Base-by-base conservation (phyloP, 805 yeast species). In the Saccharomycopsis capsularis region DNA sequence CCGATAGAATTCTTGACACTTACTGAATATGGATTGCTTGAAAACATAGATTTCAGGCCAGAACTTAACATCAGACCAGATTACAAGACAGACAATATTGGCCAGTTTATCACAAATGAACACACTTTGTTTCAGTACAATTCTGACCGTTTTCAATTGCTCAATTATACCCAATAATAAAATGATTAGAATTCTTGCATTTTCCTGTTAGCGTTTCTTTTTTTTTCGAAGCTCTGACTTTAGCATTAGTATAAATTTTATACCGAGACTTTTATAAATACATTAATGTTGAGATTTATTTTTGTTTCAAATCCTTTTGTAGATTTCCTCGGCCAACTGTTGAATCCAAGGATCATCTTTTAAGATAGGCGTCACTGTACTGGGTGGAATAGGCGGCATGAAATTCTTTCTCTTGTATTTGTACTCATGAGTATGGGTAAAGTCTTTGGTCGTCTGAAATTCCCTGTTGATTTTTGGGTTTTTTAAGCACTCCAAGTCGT, bases 311-410 rank as follows among this genome's bases (percentile, higher is more conserved):
- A n/a, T n/a, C n/a, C n/a, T n/a, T n/a, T n/a, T n/a, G n/a, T n/a
- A n/a, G n/a, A n/a, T n/a, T n/a, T n/a, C n/a, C n/a, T n/a, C n/a
- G n/a, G n/a, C n/a, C n/a, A n/a, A n/a, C n/a, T n/a, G n/a, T n/a
- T n/a, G n/a, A n/a, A n/a, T n/a, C 51, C 51, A 47, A 13, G 51
- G 51, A 42, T 47, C 51, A 16, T 24, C 21, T n/a, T 19, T 42
- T 7, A 29, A 11, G 3, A 35, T 36, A 6, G 29, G 5, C 4
- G 18, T 41, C 11, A 13, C 7, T 42, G 36, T 4, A 15, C 13
- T 30, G 13, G 6, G 23, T 25, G 18, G 11, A 16, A 23, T 16
- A 4, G 13, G 25, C 18, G 7, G 5, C 7, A 7, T 27, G 22
- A 5, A 27, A 4, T 3, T n/a, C 18, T 13, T 30, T 22, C 15